Base-by-base conservation (phyloP, 306 rosid species). In the Echinosophora koreensis region DNA sequence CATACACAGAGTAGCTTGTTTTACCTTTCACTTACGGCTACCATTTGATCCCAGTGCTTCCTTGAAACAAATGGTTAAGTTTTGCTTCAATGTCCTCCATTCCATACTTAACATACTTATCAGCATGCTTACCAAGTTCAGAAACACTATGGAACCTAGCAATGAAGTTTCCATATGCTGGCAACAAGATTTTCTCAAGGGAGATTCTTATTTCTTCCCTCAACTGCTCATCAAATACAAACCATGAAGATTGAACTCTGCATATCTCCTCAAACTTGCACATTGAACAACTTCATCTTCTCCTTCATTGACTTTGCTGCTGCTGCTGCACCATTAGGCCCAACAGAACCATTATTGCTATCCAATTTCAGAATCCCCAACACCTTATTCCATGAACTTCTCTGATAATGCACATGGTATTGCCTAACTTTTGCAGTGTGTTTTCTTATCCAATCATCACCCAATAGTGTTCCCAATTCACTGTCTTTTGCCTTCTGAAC, bases 381-480 rank as follows among this genome's bases (percentile, higher is more conserved):
- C 14, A 89, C 82, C 80, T 85, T 90, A 68, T 79, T 90, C 99
- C 97, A 95, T 32, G 99, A 87, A 81, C 91, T 89, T 56, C 94
- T 88, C 77, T 90, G 97, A 82, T 89, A 95, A 14, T 78, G 92
- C 27, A 34, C 70, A 12, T 81, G 96, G 77, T 86, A 77, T 56
- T 92, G 99, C 76, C 92, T 69, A 39, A 87, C 83, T 74, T 92
- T 95, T 0, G 90, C 92, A 0, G 84, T 80, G 89, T 92, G 97
- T 71, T 89, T 95, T 47, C 97, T 69, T 18, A 95, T 86, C 97
- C 99, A 95, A 84, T 92, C 96, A 2, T 89, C 97, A 0, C 99
- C 99, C 38, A 95, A 67, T 17, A 95, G 91, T 1, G 80, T 68
- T 13, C 91, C 97, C 68, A 95, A 57, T 70, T 95, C 98, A 62